These are phyloP conservation scores for Plectosphaerella sp. DNA, from an alignment of 2,329 filamentous ascomycete species.

Conservation along the genomic window DNA sequence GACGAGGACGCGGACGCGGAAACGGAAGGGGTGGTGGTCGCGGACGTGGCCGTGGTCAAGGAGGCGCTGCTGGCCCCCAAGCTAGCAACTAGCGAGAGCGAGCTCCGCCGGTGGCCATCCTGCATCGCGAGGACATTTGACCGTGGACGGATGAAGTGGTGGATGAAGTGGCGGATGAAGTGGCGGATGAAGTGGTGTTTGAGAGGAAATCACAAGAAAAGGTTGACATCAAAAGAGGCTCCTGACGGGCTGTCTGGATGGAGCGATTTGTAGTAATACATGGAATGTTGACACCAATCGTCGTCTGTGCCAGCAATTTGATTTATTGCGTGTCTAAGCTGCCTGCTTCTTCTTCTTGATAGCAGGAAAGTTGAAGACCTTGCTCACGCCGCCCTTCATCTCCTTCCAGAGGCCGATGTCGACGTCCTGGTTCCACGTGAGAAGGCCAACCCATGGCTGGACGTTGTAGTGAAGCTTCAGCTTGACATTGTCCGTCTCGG, in stretches of 20 bases:
- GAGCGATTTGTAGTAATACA: no score
- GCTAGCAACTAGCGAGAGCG: background rate
- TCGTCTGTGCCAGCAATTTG: no score
- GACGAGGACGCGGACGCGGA: conserved; percentile 33
- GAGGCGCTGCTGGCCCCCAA: background rate
- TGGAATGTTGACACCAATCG: no score
- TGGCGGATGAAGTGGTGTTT: no score
- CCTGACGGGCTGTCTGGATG: no score
- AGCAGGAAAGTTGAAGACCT: conserved; percentile 59
- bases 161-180: no score
- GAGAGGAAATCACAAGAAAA: no score
- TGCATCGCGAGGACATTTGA: no score
- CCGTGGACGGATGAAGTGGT: no score
- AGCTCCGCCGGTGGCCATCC: no score
- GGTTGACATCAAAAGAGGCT: no score
- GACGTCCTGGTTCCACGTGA: conserved; percentile 71
- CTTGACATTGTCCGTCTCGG: conserved; percentile 67
- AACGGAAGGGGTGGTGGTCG: conserved; percentile 26
- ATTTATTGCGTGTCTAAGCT: no score
- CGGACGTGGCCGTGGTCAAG: conserved; percentile 13
- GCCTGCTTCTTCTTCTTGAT: conserved; percentile 52
- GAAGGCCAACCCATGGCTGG: conserved; percentile 88
- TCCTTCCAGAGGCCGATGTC: conserved; percentile 61
- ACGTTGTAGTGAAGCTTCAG: conserved; percentile 91
- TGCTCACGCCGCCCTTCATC: conserved; percentile 60